These are phyloP conservation scores for Venustampulla echinocandica DNA, from an alignment of 495 filamentous ascomycete genomes.

Conservation along the genomic window DNA sequence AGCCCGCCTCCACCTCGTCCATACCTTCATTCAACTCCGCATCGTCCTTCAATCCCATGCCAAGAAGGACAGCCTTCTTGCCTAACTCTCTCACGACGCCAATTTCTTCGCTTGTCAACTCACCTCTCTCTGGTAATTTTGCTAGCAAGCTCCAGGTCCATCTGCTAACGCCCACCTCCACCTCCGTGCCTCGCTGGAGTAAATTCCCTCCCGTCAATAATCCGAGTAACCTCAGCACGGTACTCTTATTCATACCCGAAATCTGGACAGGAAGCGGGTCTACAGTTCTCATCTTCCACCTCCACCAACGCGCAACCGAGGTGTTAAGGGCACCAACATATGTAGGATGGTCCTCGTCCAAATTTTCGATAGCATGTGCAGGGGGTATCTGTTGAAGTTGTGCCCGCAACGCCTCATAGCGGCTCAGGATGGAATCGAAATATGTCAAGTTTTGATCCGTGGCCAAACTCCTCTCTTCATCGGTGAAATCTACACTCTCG, in stretches of 20 bases:
- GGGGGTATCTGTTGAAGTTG: slow-evolving; percentile 49
- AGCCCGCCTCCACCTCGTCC: slow-evolving; percentile 23
- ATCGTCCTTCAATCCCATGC: slow-evolving; percentile 17
- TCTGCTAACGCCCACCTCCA: slow-evolving; percentile 35
- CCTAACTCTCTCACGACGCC: slow-evolving; percentile 49
- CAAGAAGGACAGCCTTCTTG: slow-evolving; percentile 46
- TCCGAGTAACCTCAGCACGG: slow-evolving; percentile 47
- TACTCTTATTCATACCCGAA: slow-evolving; percentile 55
- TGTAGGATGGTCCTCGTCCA: slow-evolving; percentile 50
- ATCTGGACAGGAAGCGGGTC: slow-evolving; percentile 61
- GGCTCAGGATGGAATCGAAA: slow-evolving; percentile 50
- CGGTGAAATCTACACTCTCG: slow-evolving; percentile 1
- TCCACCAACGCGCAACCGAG: slow-evolving; percentile 41
- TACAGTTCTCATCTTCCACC: slow-evolving; percentile 36
- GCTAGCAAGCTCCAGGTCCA: slow-evolving; percentile 60
- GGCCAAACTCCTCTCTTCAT: slow-evolving; percentile 22
- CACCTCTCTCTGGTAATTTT: slow-evolving; percentile 45
- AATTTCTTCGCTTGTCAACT: slow-evolving; percentile 48
- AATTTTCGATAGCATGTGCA: slow-evolving; percentile 32
- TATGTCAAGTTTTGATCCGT: slow-evolving; percentile 49
- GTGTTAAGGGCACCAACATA: slow-evolving; percentile 38
- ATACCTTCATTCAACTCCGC: slow-evolving; percentile 21
- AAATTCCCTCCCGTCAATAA: slow-evolving; percentile 42
- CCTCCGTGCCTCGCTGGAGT: slow-evolving; percentile 28
- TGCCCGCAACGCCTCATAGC: slow-evolving; percentile 51